Percentiles rank a stretch among this genome's conserved stretches.
phyloP scores from a whole-genome alignment of 768 basidiomycete genomes.

The Gautieria morchelliformis region DNA sequence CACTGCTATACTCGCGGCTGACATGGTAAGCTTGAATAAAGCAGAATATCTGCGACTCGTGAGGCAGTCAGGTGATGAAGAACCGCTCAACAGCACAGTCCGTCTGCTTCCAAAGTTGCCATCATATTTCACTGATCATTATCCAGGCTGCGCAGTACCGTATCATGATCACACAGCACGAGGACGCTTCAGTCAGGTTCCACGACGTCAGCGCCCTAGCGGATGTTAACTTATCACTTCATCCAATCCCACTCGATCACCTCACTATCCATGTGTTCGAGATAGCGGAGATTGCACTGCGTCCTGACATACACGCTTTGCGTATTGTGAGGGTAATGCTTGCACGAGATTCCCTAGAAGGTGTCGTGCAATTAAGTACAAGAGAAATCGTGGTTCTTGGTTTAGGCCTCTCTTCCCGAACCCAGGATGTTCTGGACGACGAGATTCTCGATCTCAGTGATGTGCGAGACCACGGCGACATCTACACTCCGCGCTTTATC shows the following conservation, averaged over 20 bases:
- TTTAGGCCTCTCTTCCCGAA: conserved; percentile 22
- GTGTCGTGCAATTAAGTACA: conserved; percentile 39
- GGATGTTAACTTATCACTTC: conserved; percentile 26
- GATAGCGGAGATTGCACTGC: conserved; percentile 29
- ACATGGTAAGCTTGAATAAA: conserved; percentile 37
- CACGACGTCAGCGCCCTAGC: conserved; percentile 66
- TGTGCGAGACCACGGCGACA: conserved; percentile 29
- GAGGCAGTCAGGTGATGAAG: conserved; percentile 26
- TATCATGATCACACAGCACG: conserved; percentile 53
- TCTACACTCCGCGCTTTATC: conserved; percentile 54
- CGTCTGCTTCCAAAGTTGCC: conserved; percentile 20
- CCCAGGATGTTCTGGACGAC: conserved; percentile 25
- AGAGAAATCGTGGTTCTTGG: conserved; percentile 48
- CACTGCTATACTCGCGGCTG: conserved; percentile 32
- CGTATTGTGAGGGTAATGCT: conserved; percentile 22
- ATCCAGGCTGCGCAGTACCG: conserved; percentile 51
- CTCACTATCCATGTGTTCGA: conserved; percentile 30
- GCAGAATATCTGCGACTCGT: conserved; percentile 37
- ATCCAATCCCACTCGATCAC: background rate
- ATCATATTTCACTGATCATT: conserved; percentile 13
- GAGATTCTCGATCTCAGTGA: conserved; percentile 49
- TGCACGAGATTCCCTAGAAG: conserved; percentile 48
- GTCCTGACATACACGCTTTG: conserved; percentile 32
- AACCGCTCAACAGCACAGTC: conserved; percentile 17
- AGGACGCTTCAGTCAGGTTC: conserved; percentile 58